Conservation (phyloP, 257 asterid species). For the Petunia axillaris region DNA sequence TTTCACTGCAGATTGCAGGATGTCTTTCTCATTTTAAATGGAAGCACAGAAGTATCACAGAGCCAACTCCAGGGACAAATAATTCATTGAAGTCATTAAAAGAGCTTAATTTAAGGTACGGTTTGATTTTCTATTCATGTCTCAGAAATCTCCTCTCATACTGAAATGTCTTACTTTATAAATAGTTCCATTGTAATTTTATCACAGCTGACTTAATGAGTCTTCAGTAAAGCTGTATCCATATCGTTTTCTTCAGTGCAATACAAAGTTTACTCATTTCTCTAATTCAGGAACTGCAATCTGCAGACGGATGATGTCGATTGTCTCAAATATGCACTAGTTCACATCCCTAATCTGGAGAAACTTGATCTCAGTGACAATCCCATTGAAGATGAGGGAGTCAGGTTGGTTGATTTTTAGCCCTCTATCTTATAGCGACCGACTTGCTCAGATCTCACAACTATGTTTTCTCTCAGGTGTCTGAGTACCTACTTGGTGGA, state of each 20-base stretch:
- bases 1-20: slow-evolving; percentile 70
- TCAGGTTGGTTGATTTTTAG: slow-evolving; percentile 49
- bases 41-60: slow-evolving; percentile 44
- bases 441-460: slow-evolving; percentile 16
- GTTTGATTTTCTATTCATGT: slow-evolving; percentile 14
- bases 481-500: slow-evolving; percentile 61
- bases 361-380: slow-evolving; percentile 89
- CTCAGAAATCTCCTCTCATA: slow-evolving; percentile 17
- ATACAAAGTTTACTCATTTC: slow-evolving; percentile 14
- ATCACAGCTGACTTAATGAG: slow-evolving; percentile 8
- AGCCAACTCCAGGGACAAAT: slow-evolving; percentile 43
- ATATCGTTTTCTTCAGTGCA: slow-evolving; percentile 21
- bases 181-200: background rate
- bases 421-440: background rate
- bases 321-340: slow-evolving; percentile 64
- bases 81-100: slow-evolving; percentile 64
- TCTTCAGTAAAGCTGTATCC: background rate
- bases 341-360: slow-evolving; percentile 78
- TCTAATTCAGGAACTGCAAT: slow-evolving; percentile 61
- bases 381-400: slow-evolving; percentile 70
- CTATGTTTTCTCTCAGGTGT: slow-evolving; percentile 50
- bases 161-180: background rate
- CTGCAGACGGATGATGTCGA: slow-evolving; percentile 61
- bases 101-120: slow-evolving; percentile 86
- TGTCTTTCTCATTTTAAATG: slow-evolving; percentile 68